Conservation (phyloP, 129 eudicot genomes). For the Dittrichia graveolens region DNA sequence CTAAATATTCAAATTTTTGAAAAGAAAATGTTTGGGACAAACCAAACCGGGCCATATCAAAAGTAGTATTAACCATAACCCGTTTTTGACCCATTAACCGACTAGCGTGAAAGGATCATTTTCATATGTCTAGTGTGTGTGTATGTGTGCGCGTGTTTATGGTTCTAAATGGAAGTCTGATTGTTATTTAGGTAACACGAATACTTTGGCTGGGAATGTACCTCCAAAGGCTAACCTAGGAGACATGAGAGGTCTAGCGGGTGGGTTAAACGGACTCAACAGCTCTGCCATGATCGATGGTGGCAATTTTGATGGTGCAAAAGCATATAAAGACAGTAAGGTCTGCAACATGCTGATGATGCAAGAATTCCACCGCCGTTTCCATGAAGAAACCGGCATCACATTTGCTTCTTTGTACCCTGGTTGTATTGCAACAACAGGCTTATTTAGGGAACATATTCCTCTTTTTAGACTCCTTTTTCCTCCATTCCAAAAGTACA, state of each 20-base stretch:
- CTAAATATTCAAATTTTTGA: not conserved
- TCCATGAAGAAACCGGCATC: slow-evolving; percentile 90
- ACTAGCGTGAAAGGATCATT: not conserved
- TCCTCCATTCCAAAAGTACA: slow-evolving; percentile 92
- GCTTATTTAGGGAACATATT: slow-evolving; percentile 88
- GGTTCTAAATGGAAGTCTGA: slow-evolving; percentile 13
- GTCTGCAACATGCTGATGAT: slow-evolving; percentile 92
- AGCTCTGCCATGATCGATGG: slow-evolving; percentile 94
- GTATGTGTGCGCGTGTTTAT: not conserved
- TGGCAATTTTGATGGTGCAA: slow-evolving; percentile 79
- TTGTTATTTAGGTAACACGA: slow-evolving; percentile 61
- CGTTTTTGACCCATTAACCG: not conserved
- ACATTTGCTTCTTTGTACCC: slow-evolving; percentile 89
- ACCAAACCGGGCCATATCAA: not conserved
- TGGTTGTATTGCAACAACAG: slow-evolving; percentile 94
- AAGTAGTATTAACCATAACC: slow-evolving; percentile 2
- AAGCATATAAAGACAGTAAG: slow-evolving; percentile 93
- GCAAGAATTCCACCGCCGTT: slow-evolving; percentile 94
- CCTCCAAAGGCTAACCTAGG: slow-evolving; percentile 93
- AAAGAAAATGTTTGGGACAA: not conserved
- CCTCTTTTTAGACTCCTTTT: slow-evolving; percentile 79
- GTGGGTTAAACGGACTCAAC: slow-evolving; percentile 72
- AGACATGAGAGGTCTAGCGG: slow-evolving; percentile 77
- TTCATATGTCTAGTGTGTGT: not conserved
- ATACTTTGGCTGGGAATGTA: slow-evolving; percentile 85